Evolutionary conservation across 2,329 filamentous ascomycete species (phyloP), one percentile per base, ranked within the genome.

Genomic region (Dissoconium aciculare): DNA sequence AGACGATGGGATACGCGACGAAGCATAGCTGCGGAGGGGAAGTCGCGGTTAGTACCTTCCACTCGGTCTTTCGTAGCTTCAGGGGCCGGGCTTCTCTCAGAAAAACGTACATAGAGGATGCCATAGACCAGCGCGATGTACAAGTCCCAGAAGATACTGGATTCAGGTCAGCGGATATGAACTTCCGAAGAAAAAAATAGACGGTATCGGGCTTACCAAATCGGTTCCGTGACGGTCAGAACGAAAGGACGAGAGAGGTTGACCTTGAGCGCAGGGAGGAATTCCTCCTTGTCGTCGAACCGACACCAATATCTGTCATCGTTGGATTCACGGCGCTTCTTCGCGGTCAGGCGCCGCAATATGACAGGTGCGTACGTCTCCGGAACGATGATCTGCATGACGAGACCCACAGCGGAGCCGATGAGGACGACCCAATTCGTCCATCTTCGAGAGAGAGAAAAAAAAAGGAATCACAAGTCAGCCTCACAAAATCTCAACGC

Each of bases 1-100:
- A 93, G 35, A 92, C 78, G 36, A 91, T 78, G 0, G 84, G 84
- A 52, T 91, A 91, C 9, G 81, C 82, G 11, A 91, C 77, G 58
- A 93, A 93, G 56, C 82, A 91, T 17, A 93, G 71, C 29, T 31
- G 29, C 10, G 21, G 19, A 24, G 12, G 9, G 12, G 14, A n/a
- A n/a, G n/a, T n/a, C n/a, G n/a, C n/a, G n/a, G n/a, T n/a, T n/a
- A n/a, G n/a, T n/a, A n/a, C n/a, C n/a, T n/a, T n/a, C n/a, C n/a
- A n/a, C n/a, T n/a, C n/a, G n/a, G n/a, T n/a, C n/a, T n/a, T n/a
- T n/a, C n/a, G n/a, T n/a, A n/a, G n/a, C n/a, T n/a, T n/a, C n/a
- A n/a, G n/a, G n/a, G n/a, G n/a, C n/a, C n/a, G n/a, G n/a, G n/a
- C n/a, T n/a, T n/a, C n/a, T n/a, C n/a, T n/a, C n/a, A n/a, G n/a